A percentile compares a stretch with the other conserved stretches of the same genome.
Conservation (phyloP, 1,284 basidiomycete genomes). For the Cystobasidiaceae sp. region DNA sequence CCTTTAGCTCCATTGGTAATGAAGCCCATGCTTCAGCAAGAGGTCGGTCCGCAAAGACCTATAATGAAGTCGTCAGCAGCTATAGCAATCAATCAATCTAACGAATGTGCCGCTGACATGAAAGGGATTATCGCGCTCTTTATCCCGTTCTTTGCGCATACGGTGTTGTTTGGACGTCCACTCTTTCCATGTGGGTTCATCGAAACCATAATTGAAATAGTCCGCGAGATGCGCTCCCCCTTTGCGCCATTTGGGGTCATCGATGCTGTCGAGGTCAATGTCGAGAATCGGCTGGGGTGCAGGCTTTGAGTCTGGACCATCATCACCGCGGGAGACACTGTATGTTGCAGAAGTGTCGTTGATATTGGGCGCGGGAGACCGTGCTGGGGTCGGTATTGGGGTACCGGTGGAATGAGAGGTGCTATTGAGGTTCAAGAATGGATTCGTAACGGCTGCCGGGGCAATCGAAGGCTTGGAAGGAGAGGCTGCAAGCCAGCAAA, state of each 20-base stretch:
- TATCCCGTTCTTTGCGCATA: conserved; percentile 68
- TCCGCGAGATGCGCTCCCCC: conserved; percentile 91
- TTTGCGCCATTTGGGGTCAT: conserved; percentile 80
- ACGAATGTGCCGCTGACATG: conserved; percentile 42
- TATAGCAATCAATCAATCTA: not conserved
- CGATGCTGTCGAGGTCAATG: conserved; percentile 66
- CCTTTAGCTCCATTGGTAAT: conserved; percentile 40
- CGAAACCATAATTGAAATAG: conserved; percentile 99
- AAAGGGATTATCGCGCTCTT: conserved; percentile 43
- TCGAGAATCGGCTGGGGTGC: conserved; percentile 37
- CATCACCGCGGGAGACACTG: not conserved
- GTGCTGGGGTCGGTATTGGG: conserved; percentile 14
- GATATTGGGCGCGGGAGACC: not conserved
- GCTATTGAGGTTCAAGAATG: not conserved
- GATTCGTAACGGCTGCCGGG: not conserved
- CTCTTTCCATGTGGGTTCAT: conserved; percentile 89
- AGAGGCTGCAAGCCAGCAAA: not conserved
- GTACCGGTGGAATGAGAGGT: conserved; percentile 6
- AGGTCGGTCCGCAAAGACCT: conserved; percentile 56
- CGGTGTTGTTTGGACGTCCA: conserved; percentile 82
- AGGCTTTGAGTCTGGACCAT: not conserved
- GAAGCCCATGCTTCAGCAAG: conserved; percentile 61
- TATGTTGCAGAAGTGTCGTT: conserved; percentile 9
- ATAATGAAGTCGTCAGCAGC: not conserved
- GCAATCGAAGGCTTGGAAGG: not conserved